Base-by-base conservation (phyloP, 371 early-diverging fungal species). In the Batrachochytrium dendrobatidis region DNA sequence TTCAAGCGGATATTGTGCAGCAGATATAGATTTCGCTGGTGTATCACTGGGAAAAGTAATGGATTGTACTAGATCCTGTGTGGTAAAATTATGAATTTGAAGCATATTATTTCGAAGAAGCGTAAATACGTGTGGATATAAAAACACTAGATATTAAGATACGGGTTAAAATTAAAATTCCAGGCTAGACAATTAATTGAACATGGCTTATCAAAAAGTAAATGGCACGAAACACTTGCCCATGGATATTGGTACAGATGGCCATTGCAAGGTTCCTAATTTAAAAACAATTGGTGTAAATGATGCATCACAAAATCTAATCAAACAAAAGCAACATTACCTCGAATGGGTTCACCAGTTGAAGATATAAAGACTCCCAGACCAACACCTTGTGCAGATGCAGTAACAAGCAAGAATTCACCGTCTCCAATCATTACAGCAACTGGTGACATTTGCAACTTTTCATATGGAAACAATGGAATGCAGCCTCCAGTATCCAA, bases 81-180 rank as follows among this genome's bases (percentile, higher is more conserved):
- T 80, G 48, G 83, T 53, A 15, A 89, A 72, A 60, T 89, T 86
- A 69, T 92, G 92, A 8, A 92, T 72, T 61, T 88, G 85, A 18
- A 92, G 74, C 0, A 77, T 73, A 30, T 84, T 73, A 58, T 84
- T 87, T 7, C 77, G 66, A 30, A 92, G 72, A 0, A 91, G 70
- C 1, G 90, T 83, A 6, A 83, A 74, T 0, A 86, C 82, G 56
- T 88, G 89, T 0, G 92, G 92, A 53, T 75, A 87, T 45, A 90
- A 88, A 20, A 88, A 85, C 12, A 73, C 82, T 67, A 56, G 5
- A 28, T 24, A 8, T 22, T n/a, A n/a, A n/a, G n/a, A n/a, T n/a
- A 20, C 20, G 15, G 39, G 15, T 20, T 15, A 15, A 20, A 39
- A 15, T 39, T 20, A 39, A 15, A 39, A 20, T 39, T 39, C 15